Evolutionary conservation across 495 filamentous ascomycete genomes (phyloP).

Genomic region (Penicillium salamii): DNA sequence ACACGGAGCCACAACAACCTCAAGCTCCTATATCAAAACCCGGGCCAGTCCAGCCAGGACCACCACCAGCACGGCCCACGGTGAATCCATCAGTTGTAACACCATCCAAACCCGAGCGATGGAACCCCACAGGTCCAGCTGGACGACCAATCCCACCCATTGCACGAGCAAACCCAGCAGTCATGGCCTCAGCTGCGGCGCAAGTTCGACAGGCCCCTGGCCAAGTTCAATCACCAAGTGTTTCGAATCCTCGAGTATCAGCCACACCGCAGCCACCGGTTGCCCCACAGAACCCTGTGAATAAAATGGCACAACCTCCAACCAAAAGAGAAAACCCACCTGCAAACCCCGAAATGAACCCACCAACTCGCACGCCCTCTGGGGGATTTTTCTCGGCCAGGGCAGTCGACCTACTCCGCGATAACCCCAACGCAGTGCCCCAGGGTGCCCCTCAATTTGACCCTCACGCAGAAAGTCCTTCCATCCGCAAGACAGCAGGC

Average conservation of each 20-base stretch:
- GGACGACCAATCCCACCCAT: constrained; percentile 27
- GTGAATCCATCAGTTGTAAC: constrained; percentile 32
- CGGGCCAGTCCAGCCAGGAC: constrained; percentile 24
- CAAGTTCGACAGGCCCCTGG: constrained; percentile 20
- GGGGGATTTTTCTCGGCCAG: constrained; percentile 77
- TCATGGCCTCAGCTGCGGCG: constrained; percentile 12
- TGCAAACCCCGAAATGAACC: constrained; percentile 30
- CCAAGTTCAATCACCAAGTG: constrained; percentile 16
- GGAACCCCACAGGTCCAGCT: constrained; percentile 21
- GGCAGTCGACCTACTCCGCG: constrained; percentile 54
- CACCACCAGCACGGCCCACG: constrained; percentile 12
- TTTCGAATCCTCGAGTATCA: constrained; percentile 20
- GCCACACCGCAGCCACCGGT: constrained; percentile 21
- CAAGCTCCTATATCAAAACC: constrained; percentile 31
- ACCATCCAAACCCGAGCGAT: constrained; percentile 44
- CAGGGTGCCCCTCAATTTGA: constrained; percentile 66
- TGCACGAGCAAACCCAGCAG: constrained; percentile 19
- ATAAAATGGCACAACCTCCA: constrained; percentile 14
- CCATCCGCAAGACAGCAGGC: constrained; percentile 85
- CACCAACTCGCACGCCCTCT: constrained; percentile 33
- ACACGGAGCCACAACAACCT: constrained; percentile 25
- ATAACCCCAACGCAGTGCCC: constrained; percentile 41
- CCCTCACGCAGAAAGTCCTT: constrained; percentile 77
- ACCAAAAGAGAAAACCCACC: constrained; percentile 28
- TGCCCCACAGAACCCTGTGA: constrained; percentile 8